Conservation (phyloP, 75 land plant species). For the Sequoia sempervirens region DNA sequence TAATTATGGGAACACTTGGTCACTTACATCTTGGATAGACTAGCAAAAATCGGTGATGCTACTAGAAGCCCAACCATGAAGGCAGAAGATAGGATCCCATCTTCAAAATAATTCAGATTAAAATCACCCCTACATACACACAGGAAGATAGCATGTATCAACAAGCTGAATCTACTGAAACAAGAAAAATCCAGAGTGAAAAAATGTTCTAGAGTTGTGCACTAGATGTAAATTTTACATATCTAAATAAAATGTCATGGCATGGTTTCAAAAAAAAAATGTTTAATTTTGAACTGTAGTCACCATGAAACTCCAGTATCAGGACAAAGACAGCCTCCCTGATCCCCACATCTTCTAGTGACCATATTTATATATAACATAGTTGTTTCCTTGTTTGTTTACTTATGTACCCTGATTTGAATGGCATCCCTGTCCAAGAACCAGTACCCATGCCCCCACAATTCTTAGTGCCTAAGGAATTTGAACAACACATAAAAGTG, state of each 20-base stretch:
- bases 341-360: neutral
- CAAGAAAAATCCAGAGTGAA: neutral
- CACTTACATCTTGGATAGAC: conserved; percentile 75
- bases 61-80: conserved; percentile 96
- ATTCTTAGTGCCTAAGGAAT: neutral
- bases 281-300: neutral
- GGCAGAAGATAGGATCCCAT: conserved; percentile 93
- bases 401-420: neutral
- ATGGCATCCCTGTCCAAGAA: neutral
- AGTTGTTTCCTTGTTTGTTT: neutral
- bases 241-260: neutral
- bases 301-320: neutral
- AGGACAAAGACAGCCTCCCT: neutral
- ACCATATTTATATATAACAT: neutral
- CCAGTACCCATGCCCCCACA: neutral
- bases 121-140: conserved; percentile 70
- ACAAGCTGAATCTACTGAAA: neutral
- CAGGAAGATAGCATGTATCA: neutral
- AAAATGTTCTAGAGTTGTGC: neutral
- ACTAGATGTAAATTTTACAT: neutral
- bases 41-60: conserved; percentile 94
- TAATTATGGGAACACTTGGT: neutral
- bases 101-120: conserved; percentile 76
- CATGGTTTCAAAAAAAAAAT: neutral
- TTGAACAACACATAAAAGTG: neutral